phyloP scores from a whole-genome alignment of 2,329 filamentous ascomycete species.

The Alternaria sp. region DNA sequence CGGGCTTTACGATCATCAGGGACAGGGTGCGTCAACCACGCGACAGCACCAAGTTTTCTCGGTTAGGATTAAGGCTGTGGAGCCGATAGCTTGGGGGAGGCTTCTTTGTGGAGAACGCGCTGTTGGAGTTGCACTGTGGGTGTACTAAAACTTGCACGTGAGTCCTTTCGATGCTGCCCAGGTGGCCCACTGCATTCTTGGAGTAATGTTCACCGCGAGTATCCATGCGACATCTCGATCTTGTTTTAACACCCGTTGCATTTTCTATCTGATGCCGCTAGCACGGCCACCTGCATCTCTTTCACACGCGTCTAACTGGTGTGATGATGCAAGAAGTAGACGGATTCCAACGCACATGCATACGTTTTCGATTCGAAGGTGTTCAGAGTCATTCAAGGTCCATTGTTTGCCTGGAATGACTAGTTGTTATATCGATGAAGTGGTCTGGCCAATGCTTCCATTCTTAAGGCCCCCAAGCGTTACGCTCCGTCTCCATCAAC shows the following conservation, averaged over 20 bases:
- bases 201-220: not conserved
- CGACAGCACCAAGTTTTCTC: constrained; percentile 1
- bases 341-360: not conserved
- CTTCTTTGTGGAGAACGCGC: constrained; percentile 8
- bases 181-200: not conserved
- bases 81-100: not conserved
- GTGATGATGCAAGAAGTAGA: not conserved
- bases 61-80: constrained; percentile 2
- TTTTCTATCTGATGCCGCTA: not conserved
- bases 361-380: not conserved
- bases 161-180: not conserved
- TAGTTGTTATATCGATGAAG: not conserved
- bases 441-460: not conserved
- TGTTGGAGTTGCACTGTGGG: not conserved
- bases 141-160: not conserved
- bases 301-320: not conserved
- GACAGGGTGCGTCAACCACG: not conserved
- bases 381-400: not conserved
- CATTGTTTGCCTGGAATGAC: not conserved
- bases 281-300: not conserved
- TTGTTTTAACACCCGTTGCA: not conserved
- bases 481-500: constrained; percentile 2
- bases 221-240: not conserved
- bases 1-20: constrained; percentile 3
- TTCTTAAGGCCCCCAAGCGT: not conserved